Percentiles rank a stretch among this genome's conserved stretches.
These are phyloP conservation scores for Myxozyma lipomycoides DNA, from an alignment of 805 yeast genomes.

Conservation along the genomic window DNA sequence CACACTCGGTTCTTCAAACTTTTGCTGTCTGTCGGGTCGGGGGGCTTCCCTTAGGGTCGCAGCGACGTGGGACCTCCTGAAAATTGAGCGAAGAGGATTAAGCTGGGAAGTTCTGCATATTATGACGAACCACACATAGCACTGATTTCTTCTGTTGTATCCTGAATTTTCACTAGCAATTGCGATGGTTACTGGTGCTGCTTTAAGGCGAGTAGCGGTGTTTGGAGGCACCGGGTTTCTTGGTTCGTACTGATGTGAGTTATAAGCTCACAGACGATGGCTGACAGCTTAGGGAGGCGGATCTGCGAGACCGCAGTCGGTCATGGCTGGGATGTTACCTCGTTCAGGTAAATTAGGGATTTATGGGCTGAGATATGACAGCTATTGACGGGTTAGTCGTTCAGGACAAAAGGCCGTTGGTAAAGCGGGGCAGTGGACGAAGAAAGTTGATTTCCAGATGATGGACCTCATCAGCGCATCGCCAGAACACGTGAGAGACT, in stretches of 20 bases:
- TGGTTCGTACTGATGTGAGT: slow-evolving; percentile 11
- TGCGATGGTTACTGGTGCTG: too few relatives aligned
- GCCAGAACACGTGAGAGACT: slow-evolving; percentile 7
- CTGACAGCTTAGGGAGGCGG: slow-evolving; percentile 10
- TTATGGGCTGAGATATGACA: too few relatives aligned
- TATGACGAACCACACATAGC: too few relatives aligned
- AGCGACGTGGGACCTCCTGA: too few relatives aligned
- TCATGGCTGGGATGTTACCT: slow-evolving; percentile 25
- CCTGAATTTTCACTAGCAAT: not conserved
- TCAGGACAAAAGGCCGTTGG: slow-evolving; percentile 11
- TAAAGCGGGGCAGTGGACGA: slow-evolving; percentile 9
- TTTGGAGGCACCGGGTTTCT: slow-evolving; percentile 3
- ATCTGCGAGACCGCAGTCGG: slow-evolving; percentile 25
- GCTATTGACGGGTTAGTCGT: too few relatives aligned
- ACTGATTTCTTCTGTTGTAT: too few relatives aligned
- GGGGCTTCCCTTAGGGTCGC: too few relatives aligned
- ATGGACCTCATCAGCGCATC: slow-evolving; percentile 10
- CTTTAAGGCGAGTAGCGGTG: not conserved
- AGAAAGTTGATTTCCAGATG: slow-evolving; percentile 11
- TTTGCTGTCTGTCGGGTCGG: too few relatives aligned
- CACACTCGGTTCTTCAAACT: too few relatives aligned
- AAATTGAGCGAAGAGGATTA: too few relatives aligned
- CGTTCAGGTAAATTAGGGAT: slow-evolving; percentile 23
- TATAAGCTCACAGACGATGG: not conserved
- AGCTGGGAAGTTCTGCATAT: too few relatives aligned